A percentile compares a stretch with the other conserved stretches of the same genome.
phyloP scores from a whole-genome alignment of 495 filamentous ascomycete species.

The Talaromyces stipitatus region DNA sequence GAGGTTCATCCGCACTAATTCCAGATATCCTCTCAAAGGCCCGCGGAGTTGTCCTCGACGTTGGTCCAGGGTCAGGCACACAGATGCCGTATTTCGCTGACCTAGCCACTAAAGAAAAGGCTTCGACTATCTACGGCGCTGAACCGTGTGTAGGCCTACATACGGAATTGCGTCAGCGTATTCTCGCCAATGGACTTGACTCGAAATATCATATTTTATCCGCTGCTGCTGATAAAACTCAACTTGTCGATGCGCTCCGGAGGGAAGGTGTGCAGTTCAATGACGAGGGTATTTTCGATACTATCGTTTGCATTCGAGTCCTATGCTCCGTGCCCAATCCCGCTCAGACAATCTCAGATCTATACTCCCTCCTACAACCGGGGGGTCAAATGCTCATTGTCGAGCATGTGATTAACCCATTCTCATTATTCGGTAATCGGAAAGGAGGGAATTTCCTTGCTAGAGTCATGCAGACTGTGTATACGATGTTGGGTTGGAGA shows the following conservation, averaged over 20 bases:
- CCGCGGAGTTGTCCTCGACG: constrained; percentile 35
- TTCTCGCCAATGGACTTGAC: constrained; percentile 41
- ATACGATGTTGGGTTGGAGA: constrained; percentile 28
- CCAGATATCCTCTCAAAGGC: constrained; percentile 29
- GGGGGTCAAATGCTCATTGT: constrained; percentile 62
- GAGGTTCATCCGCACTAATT: constrained; percentile 27
- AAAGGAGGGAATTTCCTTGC: constrained; percentile 44
- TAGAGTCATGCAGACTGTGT: constrained; percentile 30
- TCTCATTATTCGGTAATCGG: constrained; percentile 16
- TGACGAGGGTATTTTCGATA: constrained; percentile 50
- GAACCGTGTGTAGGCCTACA: constrained; percentile 59
- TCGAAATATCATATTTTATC: constrained; percentile 59
- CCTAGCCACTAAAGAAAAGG: constrained; percentile 16
- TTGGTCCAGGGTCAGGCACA: constrained; percentile 43
- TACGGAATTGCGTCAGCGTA: constrained; percentile 32
- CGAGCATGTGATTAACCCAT: constrained; percentile 58
- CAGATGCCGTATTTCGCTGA: constrained; percentile 38
- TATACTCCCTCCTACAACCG: constrained; percentile 57
- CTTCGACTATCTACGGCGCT: constrained; percentile 57
- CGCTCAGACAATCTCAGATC: constrained; percentile 42
- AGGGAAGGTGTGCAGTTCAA: constrained; percentile 29
- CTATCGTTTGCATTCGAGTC: constrained; percentile 60
- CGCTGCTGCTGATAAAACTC: constrained; percentile 49
- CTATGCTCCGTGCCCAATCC: constrained; percentile 65
- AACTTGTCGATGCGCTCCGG: constrained; percentile 26